phyloP scores from a whole-genome alignment of 1,139 yeast genomes.

The Debaryomyces sp. region DNA sequence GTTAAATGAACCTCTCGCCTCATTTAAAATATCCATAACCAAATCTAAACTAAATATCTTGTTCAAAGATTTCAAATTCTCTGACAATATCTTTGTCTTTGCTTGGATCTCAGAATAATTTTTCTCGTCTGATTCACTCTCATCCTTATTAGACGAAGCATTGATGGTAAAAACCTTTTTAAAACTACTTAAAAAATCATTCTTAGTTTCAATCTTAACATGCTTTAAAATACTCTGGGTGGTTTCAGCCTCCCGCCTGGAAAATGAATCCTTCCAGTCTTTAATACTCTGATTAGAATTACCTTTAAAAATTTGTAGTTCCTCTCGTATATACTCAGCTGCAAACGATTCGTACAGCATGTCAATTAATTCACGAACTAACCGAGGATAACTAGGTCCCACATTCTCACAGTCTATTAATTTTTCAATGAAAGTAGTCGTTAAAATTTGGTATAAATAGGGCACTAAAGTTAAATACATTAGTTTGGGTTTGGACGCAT shows the following conservation, averaged over 20 bases:
- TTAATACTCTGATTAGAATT: conserved; percentile 28
- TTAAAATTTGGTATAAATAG: conserved; percentile 31
- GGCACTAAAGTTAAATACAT: conserved; percentile 37
- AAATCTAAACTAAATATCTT: conserved; percentile 45
- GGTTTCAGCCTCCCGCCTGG: conserved; percentile 44
- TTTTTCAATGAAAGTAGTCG: conserved; percentile 25
- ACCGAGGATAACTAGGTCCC: conserved; percentile 34
- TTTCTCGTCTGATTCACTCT: conserved; percentile 20
- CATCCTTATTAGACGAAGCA: conserved; percentile 17
- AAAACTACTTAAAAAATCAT: conserved; percentile 58
- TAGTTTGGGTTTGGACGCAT: conserved; percentile 28
- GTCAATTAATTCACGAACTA: conserved; percentile 46
- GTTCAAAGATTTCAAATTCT: conserved; percentile 44
- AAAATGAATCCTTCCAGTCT: conserved; percentile 39
- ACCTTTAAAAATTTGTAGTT: conserved; percentile 33
- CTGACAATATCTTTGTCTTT: conserved; percentile 46
- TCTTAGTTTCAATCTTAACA: conserved; percentile 45
- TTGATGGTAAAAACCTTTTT: conserved; percentile 59
- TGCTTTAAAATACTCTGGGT: conserved; percentile 41
- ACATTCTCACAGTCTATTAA: conserved; percentile 34
- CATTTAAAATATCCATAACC: conserved; percentile 40
- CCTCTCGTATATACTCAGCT: conserved; percentile 54
- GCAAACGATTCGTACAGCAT: conserved; percentile 50
- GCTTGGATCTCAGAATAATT: conserved; percentile 46
- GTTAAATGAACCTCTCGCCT: conserved; percentile 38